A percentile compares a stretch with the other conserved stretches of the same genome.
Evolutionary conservation across 108 stramenopile species (phyloP).

Genomic region (Epithemia pelagica): DNA sequence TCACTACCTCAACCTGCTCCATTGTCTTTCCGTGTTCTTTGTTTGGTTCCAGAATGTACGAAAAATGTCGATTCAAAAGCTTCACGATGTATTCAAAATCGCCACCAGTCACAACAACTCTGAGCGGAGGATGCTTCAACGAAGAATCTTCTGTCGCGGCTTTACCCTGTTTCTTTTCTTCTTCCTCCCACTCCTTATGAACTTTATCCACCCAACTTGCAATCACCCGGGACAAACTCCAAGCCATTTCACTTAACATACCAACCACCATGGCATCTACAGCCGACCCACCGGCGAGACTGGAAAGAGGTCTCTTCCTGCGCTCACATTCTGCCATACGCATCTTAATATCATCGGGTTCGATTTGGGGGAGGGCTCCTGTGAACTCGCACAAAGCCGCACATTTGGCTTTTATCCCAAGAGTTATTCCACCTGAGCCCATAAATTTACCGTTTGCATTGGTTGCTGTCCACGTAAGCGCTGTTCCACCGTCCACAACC

Average conservation of each 20-base stretch:
- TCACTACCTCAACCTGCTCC: neutral
- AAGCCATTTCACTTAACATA: slow-evolving; percentile 45
- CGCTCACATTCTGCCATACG: slow-evolving; percentile 18
- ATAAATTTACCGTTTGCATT: slow-evolving; percentile 48
- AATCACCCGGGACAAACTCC: slow-evolving; percentile 36
- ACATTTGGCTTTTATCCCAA: slow-evolving; percentile 11
- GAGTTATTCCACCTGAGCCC: slow-evolving; percentile 64
- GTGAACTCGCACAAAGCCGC: slow-evolving; percentile 36
- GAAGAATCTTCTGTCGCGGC: neutral
- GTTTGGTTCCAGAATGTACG: slow-evolving; percentile 3
- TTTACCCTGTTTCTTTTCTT: too few species aligned
- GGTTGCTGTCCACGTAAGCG: slow-evolving; percentile 60
- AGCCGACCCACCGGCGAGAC: slow-evolving; percentile 39
- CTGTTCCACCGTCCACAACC: slow-evolving; percentile 70
- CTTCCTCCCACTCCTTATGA: slow-evolving; percentile 1
- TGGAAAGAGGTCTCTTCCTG: slow-evolving; percentile 31
- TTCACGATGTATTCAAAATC: neutral
- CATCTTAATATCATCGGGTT: slow-evolving; percentile 16
- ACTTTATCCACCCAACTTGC: slow-evolving; percentile 7
- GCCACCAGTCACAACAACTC: slow-evolving; percentile 4
- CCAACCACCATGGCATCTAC: slow-evolving; percentile 48
- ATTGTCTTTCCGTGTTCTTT: neutral
- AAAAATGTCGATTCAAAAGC: slow-evolving; percentile 6
- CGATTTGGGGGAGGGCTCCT: slow-evolving; percentile 43
- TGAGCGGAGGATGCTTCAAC: neutral